Evolutionary conservation across 176 grass and related monocot genomes (phyloP), one percentile per base, ranked within the genome.

Genomic region (Triticum timopheevii): DNA sequence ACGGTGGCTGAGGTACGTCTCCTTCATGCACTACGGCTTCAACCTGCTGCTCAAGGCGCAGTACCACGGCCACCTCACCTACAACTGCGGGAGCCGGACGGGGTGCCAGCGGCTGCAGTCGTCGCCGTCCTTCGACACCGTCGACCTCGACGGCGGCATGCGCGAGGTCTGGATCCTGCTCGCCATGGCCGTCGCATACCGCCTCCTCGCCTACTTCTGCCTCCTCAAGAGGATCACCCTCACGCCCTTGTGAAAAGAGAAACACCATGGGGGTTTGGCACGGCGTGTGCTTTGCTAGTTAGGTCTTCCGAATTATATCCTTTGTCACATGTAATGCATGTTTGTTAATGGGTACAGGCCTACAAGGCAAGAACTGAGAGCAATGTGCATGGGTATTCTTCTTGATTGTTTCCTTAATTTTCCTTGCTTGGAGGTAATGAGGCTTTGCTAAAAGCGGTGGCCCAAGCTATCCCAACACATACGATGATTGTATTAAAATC

Each of bases 1-100:
- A 40, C 73, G 87, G 8, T 98, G 95, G 95, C 64, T 98, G 19
- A 98, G 93, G 85, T 95, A 95, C 81, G 77, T 93, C 15, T 98
- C 95, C 2, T 95, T 95, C 89, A 93, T 95, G 93, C 95, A 95
- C 80, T 93, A 95, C 73, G 95, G 95, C 2, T 98, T 98, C 85
- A 92, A 92, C 75, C 80, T 98, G 38, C 64, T 98, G 76, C 77
- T 95, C 71, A 98, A 98, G 85, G 93, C 91, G 80, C 95, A 98
- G 83, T 98, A 98, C 83, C 90, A 87, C 13, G 93, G 93, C 15
- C 65, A 95, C 77, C 83, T 98, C 27, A 86, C 77, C 7, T 98
- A 93, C 78, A 83, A 95, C 61, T 98, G 95, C 85, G 70, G 61
- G 17, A 73, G 86, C 78, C 85, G 65, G 42, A 78, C 63, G 4